Evolutionary conservation across 2,329 filamentous ascomycete genomes (phyloP).

Genomic region (Escovopsis weberi): DNA sequence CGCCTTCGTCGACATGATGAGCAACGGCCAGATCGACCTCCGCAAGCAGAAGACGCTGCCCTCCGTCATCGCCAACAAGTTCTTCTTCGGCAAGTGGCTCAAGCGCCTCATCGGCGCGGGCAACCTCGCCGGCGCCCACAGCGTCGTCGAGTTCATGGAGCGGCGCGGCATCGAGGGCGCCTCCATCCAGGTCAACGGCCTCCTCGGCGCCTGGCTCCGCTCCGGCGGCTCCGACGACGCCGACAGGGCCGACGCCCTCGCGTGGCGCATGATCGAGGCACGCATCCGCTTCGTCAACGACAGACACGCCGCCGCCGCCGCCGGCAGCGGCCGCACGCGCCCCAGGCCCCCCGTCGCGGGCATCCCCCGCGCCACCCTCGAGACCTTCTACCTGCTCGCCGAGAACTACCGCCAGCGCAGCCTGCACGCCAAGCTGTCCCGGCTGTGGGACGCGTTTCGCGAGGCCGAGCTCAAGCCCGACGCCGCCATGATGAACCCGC

Average conservation of each 20-base stretch:
- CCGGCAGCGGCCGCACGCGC: background rate
- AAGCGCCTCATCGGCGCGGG: slow-evolving; percentile 65
- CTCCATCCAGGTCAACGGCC: slow-evolving; percentile 64
- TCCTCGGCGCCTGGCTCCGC: slow-evolving; percentile 67
- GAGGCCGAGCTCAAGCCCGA: slow-evolving; percentile 52
- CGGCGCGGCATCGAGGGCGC: slow-evolving; percentile 52
- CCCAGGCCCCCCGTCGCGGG: slow-evolving; percentile 1
- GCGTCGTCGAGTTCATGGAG: slow-evolving; percentile 64
- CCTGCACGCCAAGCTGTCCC: slow-evolving; percentile 40
- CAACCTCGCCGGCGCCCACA: slow-evolving; percentile 54
- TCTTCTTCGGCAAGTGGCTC: slow-evolving; percentile 80
- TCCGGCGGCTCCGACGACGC: slow-evolving; percentile 38
- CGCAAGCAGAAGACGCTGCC: slow-evolving; percentile 30
- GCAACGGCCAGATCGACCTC: slow-evolving; percentile 38
- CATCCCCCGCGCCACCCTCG: slow-evolving; percentile 49
- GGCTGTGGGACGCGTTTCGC: slow-evolving; percentile 47
- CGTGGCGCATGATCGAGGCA: slow-evolving; percentile 62
- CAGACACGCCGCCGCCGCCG: slow-evolving; percentile 15
- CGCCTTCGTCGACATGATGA: slow-evolving; percentile 85
- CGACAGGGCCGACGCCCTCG: slow-evolving; percentile 50
- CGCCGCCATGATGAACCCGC: slow-evolving; percentile 65
- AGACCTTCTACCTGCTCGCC: slow-evolving; percentile 65
- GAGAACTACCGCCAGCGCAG: slow-evolving; percentile 54
- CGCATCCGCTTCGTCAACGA: slow-evolving; percentile 48
- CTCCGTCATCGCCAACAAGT: slow-evolving; percentile 48